Conservation (phyloP, 441 rosid genomes). For the Manihot esculenta region DNA sequence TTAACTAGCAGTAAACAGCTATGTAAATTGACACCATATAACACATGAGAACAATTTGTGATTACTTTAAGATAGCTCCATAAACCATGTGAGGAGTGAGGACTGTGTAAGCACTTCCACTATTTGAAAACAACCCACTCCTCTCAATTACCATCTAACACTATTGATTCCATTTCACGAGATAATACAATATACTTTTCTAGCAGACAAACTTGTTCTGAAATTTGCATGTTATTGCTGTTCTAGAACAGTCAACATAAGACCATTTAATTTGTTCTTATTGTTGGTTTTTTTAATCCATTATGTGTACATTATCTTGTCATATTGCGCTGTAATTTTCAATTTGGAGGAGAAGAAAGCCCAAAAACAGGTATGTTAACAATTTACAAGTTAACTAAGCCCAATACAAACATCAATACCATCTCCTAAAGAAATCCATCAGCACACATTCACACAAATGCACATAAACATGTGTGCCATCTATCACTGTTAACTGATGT, state of each 20-base stretch:
- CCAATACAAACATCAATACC: conserved; percentile 2
- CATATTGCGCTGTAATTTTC: background rate
- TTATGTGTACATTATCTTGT: background rate
- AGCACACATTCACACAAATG: background rate
- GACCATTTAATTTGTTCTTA: background rate
- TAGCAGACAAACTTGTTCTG: background rate
- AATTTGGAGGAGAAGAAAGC: background rate
- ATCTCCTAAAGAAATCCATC: conserved; percentile 1
- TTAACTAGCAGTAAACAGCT: background rate
- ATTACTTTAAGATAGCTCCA: background rate
- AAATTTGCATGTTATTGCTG: background rate
- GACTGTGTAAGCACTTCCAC: background rate
- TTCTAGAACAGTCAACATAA: background rate
- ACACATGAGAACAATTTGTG: background rate
- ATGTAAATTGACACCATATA: background rate
- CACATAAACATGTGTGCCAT: background rate
- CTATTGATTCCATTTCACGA: background rate
- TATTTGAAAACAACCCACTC: background rate
- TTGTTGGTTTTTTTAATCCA: background rate
- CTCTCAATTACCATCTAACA: background rate
- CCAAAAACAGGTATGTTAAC: background rate
- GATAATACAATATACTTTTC: conserved; percentile 1
- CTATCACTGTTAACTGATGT: background rate
- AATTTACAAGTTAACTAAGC: conserved; percentile 1
- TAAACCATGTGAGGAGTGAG: too few species aligned